Evolutionary conservation across 169 alveolate species (phyloP).

Genomic region (Perkinsus marinus): DNA sequence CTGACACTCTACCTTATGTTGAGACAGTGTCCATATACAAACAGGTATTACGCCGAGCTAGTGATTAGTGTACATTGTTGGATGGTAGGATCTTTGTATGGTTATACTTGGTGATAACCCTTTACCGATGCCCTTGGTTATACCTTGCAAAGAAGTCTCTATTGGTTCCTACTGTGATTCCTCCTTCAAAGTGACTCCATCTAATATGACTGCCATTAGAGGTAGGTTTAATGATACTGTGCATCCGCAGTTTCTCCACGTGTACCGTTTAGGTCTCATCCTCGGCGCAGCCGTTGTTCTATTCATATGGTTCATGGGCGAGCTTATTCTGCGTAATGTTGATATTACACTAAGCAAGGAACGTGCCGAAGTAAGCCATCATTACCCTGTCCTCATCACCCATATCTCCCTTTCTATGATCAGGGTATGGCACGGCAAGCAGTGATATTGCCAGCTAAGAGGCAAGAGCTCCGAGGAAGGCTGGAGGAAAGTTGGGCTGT

Average conservation of each 20-base stretch:
- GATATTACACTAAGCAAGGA: background rate
- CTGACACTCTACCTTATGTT: background rate
- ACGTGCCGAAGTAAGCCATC: background rate
- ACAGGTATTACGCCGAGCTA: background rate
- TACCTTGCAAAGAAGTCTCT: background rate
- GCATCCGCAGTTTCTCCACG: no score
- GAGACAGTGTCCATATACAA: background rate
- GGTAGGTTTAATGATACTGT: no score
- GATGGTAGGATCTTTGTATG: background rate
- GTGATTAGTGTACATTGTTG: background rate
- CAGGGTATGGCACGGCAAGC: background rate
- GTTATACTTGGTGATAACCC: background rate
- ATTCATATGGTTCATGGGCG: background rate
- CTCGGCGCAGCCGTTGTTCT: background rate
- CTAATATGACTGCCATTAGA: background rate
- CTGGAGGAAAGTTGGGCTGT: background rate
- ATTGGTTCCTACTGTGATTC: background rate
- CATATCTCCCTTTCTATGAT: background rate
- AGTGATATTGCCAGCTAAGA: background rate
- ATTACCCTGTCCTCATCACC: no score
- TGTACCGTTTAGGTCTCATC: background rate
- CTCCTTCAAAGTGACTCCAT: background rate
- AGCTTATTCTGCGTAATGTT: background rate
- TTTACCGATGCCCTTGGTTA: background rate
- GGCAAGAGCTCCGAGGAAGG: background rate